Evolutionary conservation across 805 yeast genomes (phyloP), one percentile per base, ranked within the genome.

Genomic region (Saturnispora zaruensis): DNA sequence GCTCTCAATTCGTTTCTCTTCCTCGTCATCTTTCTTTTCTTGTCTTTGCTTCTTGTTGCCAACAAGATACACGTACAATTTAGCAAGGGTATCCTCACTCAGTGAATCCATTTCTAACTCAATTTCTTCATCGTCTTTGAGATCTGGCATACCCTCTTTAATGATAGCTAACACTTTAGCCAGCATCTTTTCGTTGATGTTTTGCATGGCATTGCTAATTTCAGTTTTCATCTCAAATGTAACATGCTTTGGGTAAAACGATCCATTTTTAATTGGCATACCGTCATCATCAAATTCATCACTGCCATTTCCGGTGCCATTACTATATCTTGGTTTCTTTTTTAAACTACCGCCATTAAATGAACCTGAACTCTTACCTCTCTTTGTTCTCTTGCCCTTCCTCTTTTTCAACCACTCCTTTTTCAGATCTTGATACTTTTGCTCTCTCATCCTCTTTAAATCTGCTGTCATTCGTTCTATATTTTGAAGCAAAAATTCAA

Each of bases 191-290:
- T 89, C 95, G 41, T 88, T 78, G 46, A 76, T 64, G 52, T 80
- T 81, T 47, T 83, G 81, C 64, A 93, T 90, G 57, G 82, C 82
- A 62, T 89, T 97, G 50, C 89, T 80, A 51, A 93, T 82, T 65
- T 88, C 93, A 64, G 87, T 87, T 76, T 93, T 93, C 98, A 91
- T 91, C 62, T 90, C 98, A 64, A 87, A 93, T 0, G 96, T 87
- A 48, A 91, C 88, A 48, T 65, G 67, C 13, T 66, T 61, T 49
- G 70, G 69, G 45, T 66, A 65, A 23, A 61, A 50, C 4, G 54
- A 44, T 6, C 44, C 36, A 32, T 59, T 58, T 25, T 55, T 56
- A 28, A 49, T 54, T 37, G 57, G 59, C 24, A 53, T 44, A 6
- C 56, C 58, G 21, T 62, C 58, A 53, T 68, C 69, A 60, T 70